A percentile compares a stretch with the other conserved stretches of the same genome.
phyloP scores from a whole-genome alignment of 768 basidiomycete species.

The Psilocybe cyanescens region DNA sequence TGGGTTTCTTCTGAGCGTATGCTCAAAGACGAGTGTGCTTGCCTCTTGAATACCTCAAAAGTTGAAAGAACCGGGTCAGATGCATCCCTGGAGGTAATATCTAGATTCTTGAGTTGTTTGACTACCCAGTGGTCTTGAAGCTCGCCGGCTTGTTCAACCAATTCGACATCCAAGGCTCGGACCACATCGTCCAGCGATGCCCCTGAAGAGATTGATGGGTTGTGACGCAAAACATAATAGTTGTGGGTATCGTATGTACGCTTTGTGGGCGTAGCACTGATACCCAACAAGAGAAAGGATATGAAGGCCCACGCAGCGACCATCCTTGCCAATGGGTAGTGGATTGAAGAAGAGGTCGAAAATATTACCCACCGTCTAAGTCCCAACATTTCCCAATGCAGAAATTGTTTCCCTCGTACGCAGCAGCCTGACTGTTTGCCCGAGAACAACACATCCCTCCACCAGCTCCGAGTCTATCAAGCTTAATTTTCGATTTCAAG shows the following conservation, averaged over 20 bases:
- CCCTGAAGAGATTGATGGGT: slow-evolving; percentile 41
- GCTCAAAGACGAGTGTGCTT: slow-evolving; percentile 33
- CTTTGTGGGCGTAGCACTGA: slow-evolving; percentile 45
- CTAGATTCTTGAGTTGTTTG: slow-evolving; percentile 48
- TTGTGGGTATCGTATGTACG: slow-evolving; percentile 65
- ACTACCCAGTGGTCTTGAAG: slow-evolving; percentile 85
- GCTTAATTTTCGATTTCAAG: too few relatives aligned
- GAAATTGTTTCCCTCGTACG: slow-evolving; percentile 8
- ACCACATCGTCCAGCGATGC: slow-evolving; percentile 66
- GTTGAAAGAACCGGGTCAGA: slow-evolving; percentile 53
- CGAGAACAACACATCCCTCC: not conserved
- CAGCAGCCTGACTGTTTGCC: not conserved
- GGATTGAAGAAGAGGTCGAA: slow-evolving; percentile 5
- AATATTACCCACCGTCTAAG: slow-evolving; percentile 1
- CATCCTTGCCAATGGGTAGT: slow-evolving; percentile 20
- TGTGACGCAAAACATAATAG: slow-evolving; percentile 83
- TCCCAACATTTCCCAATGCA: slow-evolving; percentile 2
- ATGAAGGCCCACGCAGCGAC: slow-evolving; percentile 22
- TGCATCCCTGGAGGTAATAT: slow-evolving; percentile 34
- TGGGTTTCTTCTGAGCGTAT: slow-evolving; percentile 46
- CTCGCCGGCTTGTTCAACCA: slow-evolving; percentile 89
- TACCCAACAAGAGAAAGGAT: slow-evolving; percentile 18
- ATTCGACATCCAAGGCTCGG: slow-evolving; percentile 69
- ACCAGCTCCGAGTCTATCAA: too few relatives aligned
- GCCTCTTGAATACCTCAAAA: slow-evolving; percentile 48